Evolutionary conservation across 2,329 filamentous ascomycete genomes (phyloP).

Genomic region (Xylariaceae sp.): DNA sequence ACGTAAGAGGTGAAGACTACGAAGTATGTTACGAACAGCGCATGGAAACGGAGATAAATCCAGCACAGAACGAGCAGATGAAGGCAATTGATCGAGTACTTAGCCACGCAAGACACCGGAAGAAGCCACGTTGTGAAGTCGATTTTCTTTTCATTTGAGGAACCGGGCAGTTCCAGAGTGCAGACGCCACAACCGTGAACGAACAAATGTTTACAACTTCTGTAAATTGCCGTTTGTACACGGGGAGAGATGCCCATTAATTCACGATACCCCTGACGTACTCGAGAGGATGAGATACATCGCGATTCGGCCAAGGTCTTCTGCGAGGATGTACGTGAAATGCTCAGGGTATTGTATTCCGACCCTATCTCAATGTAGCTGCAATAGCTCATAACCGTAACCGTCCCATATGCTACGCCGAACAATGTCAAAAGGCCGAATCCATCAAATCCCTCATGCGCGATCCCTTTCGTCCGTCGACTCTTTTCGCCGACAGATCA

Average conservation of each 20-base stretch:
- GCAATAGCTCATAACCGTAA: slow-evolving; percentile 32
- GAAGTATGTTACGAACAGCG: neutral
- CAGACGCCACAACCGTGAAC: neutral
- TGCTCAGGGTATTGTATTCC: slow-evolving; percentile 31
- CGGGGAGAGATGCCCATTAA: neutral
- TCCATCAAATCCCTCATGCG: slow-evolving; percentile 31
- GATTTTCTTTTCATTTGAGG: slow-evolving; percentile 5
- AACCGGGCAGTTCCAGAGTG: neutral
- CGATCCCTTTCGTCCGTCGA: slow-evolving; percentile 31
- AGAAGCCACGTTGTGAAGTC: slow-evolving; percentile 1
- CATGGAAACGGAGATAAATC: neutral
- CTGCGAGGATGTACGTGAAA: slow-evolving; percentile 18
- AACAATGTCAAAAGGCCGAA: slow-evolving; percentile 36
- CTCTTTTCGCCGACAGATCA: slow-evolving; percentile 27
- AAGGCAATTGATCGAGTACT: neutral
- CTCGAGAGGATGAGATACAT: slow-evolving; percentile 6
- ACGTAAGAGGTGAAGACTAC: too few species aligned
- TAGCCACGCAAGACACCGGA: neutral
- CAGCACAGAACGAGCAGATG: neutral
- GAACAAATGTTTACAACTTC: slow-evolving; percentile 4
- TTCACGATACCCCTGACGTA: slow-evolving; percentile 6
- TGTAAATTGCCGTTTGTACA: neutral
- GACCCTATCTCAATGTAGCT: slow-evolving; percentile 33
- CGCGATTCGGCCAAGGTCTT: slow-evolving; percentile 10
- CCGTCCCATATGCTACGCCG: slow-evolving; percentile 36